Conservation (phyloP, 257 asterid species). For the Anisodus tanguticus region DNA sequence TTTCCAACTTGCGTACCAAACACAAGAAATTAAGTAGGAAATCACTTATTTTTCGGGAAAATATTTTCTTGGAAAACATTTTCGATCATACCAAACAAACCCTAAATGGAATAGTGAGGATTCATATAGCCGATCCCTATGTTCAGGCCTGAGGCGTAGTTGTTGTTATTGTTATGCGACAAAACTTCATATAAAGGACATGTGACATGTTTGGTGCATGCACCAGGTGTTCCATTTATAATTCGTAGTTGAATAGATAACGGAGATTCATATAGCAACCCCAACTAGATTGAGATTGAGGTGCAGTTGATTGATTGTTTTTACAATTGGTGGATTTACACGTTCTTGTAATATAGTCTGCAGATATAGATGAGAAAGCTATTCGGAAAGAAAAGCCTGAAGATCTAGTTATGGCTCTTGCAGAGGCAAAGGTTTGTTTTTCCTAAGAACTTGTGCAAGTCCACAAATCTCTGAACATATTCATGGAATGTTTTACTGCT, state of each 20-base stretch:
- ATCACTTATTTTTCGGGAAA: too few species aligned
- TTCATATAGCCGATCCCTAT: too few species aligned
- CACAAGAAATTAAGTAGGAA: too few species aligned
- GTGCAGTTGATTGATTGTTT: not conserved
- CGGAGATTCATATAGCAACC: not conserved
- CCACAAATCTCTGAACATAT: not conserved
- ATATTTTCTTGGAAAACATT: too few species aligned
- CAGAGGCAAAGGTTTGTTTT: conserved; percentile 77
- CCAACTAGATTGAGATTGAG: not conserved
- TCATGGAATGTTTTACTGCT: not conserved
- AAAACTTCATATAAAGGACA: not conserved
- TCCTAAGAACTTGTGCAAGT: not conserved
- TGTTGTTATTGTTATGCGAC: not conserved
- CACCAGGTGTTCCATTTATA: not conserved
- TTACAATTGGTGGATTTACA: not conserved
- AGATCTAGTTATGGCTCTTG: conserved; percentile 90
- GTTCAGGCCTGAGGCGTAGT: too few species aligned
- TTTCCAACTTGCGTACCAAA: too few species aligned
- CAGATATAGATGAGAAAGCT: conserved; percentile 94
- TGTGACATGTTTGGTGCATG: not conserved
- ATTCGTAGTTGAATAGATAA: not conserved
- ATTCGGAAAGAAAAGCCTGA: conserved; percentile 86
- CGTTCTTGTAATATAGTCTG: conserved; percentile 55
- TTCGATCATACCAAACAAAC: too few species aligned
- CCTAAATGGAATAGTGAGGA: too few species aligned